Base-by-base conservation (phyloP, 1,284 basidiomycete species). In the Ceratobasidium sp. region DNA sequence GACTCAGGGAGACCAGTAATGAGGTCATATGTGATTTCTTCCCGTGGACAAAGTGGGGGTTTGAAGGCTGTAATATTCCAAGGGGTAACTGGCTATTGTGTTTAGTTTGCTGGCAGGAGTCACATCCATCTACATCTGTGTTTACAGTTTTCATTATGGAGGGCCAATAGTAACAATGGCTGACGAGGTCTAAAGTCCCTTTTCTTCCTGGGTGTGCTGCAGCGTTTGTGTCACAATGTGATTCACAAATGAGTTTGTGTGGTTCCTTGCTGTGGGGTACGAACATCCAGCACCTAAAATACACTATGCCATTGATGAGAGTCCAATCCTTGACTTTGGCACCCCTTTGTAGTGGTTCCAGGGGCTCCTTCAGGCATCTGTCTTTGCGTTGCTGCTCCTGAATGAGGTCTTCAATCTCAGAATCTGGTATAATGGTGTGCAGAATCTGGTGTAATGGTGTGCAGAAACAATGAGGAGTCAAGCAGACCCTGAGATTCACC, bases 91-190 rank as follows among this genome's bases (percentile, higher is more conserved):
- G 71, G 1, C 59, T 62, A n/a, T 47, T 63, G 1, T 62, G n/a
- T 57, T 79, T 80, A 44, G 66, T 74, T 8, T 73, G 19, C 9
- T 71, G 67, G 56, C 80, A 80, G 3, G 59, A 41, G 19, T 78
- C 69, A 71, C 80, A 81, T 24, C 51, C 60, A 0, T 73, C 44
- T 2, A 81, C 75, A 60, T 80, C 80, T 5, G 73, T 24, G 1
- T 63, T 75, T 36, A 79, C 73, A 50, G 60, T 69, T 6, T 50
- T 48, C 14, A 67, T 59, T 48, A 80, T 75, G 19, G 33, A 11
- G 1, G 74, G 76, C 76, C 79, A 80, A 62, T 59, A 77, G 63
- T 75, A 79, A 57, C 78, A 47, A 1, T 15, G 7, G 31, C 22
- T 62, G 11, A 44, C 17, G 6, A 45, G 15, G 29, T 36, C n/a